phyloP scores from a whole-genome alignment of 2,329 filamentous ascomycete species.

The Didymella pinodella region DNA sequence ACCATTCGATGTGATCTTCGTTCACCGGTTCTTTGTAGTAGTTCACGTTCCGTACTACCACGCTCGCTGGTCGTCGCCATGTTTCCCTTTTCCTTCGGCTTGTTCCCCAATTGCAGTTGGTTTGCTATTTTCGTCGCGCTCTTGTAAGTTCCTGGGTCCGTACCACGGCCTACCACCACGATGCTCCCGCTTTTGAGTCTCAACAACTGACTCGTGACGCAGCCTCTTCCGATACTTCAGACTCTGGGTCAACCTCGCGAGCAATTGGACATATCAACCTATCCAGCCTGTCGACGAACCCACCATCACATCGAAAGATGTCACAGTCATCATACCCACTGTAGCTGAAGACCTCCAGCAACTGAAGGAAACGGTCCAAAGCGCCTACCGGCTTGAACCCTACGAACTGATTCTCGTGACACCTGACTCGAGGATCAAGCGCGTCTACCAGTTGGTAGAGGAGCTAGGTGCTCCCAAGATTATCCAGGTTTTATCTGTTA shows the following conservation, averaged over 20 bases:
- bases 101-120: conserved; percentile 52
- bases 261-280: conserved; percentile 83
- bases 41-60: conserved; percentile 46
- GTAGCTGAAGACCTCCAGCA: conserved; percentile 88
- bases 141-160: conserved; percentile 41
- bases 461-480: conserved; percentile 59
- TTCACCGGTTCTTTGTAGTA: conserved; percentile 43
- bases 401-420: conserved; percentile 84
- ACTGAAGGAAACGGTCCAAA: conserved; percentile 79
- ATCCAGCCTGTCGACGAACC: conserved; percentile 83
- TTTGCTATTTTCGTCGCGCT: conserved; percentile 47
- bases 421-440: conserved; percentile 78
- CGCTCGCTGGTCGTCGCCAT: conserved; percentile 50
- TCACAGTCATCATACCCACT: conserved; percentile 92
- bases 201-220: conserved; percentile 35
- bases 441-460: conserved; percentile 67
- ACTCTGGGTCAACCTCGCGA: conserved; percentile 79
- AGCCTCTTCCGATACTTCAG: conserved; percentile 90
- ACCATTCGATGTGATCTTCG: conserved; percentile 53
- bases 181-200: conserved; percentile 8
- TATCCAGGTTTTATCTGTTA: conserved; percentile 77
- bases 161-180: conserved; percentile 16
- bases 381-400: conserved; percentile 74
- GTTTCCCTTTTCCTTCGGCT: conserved; percentile 49
- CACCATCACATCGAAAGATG: conserved; percentile 80